Conservation (phyloP, 2,329 filamentous ascomycete species). For the Epichloe amarillans region DNA sequence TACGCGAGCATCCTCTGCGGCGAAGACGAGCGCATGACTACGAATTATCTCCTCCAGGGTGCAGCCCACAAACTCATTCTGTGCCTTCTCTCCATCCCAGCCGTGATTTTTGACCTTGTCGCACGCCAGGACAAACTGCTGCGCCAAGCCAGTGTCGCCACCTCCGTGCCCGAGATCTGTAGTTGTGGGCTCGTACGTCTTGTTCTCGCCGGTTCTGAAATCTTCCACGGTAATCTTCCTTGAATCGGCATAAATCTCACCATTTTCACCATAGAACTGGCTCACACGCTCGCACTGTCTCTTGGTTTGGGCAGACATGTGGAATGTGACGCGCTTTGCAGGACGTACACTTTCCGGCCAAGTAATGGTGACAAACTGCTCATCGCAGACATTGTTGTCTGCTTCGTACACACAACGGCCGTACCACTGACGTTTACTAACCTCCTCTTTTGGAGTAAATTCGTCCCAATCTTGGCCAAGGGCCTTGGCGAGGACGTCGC, state of each 20-base stretch:
- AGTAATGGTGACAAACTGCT: constrained; percentile 75
- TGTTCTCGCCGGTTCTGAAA: constrained; percentile 23
- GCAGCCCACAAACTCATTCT: constrained; percentile 65
- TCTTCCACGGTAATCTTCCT: constrained; percentile 61
- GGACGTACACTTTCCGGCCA: constrained; percentile 62
- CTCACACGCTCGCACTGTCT: constrained; percentile 78
- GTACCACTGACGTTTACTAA: constrained; percentile 56
- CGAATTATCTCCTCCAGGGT: constrained; percentile 76
- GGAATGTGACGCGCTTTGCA: constrained; percentile 77
- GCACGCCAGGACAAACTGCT: constrained; percentile 73
- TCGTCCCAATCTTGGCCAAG: constrained; percentile 41
- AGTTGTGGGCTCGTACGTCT: constrained; percentile 17
- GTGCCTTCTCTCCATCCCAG: constrained; percentile 55
- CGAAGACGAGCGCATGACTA: constrained; percentile 88
- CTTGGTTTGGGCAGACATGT: constrained; percentile 87
- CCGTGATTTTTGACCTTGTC: constrained; percentile 61
- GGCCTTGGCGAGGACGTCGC: constrained; percentile 27
- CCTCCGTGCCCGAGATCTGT: constrained; percentile 28
- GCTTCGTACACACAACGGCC: constrained; percentile 91
- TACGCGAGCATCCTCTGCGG: constrained; percentile 73
- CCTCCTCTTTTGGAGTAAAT: constrained; percentile 31
- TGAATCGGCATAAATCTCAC: constrained; percentile 80
- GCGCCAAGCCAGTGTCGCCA: constrained; percentile 45
- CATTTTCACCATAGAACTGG: constrained; percentile 71
- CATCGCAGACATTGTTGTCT: constrained; percentile 88